These are phyloP conservation scores for Cytospora paraplurivora DNA, from an alignment of 2,329 filamentous ascomycete species.

Conservation along the genomic window DNA sequence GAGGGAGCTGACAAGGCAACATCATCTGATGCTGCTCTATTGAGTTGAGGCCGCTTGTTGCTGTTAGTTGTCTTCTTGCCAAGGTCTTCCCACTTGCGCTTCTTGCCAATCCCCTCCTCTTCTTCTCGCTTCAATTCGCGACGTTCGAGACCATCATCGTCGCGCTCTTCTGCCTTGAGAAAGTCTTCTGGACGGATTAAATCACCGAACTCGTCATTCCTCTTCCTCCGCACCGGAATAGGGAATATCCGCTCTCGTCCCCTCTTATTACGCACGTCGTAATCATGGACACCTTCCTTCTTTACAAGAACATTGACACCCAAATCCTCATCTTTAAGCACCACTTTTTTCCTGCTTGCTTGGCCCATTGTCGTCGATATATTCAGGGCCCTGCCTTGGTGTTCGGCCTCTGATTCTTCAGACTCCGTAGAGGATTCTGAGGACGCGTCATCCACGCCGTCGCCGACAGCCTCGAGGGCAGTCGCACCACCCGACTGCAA, in stretches of 20 bases:
- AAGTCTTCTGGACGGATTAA: slow-evolving; percentile 93
- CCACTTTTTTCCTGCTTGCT: slow-evolving; percentile 80
- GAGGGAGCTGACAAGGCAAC: slow-evolving; percentile 43
- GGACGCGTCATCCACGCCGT: slow-evolving; percentile 79
- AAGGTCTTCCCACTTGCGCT: slow-evolving; percentile 88
- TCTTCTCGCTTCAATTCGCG: slow-evolving; percentile 51
- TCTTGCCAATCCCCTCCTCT: slow-evolving; percentile 77
- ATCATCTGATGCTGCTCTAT: slow-evolving; percentile 47
- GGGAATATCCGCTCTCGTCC: slow-evolving; percentile 93
- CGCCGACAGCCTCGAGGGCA: slow-evolving; percentile 68
- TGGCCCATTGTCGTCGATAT: slow-evolving; percentile 84
- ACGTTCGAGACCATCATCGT: slow-evolving; percentile 68
- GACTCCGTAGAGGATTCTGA: slow-evolving; percentile 85
- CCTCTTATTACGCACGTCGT: slow-evolving; percentile 86
- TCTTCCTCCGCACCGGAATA: slow-evolving; percentile 74
- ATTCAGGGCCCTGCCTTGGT: slow-evolving; percentile 89
- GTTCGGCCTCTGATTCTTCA: slow-evolving; percentile 85
- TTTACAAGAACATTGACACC: slow-evolving; percentile 90
- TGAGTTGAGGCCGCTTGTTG: slow-evolving; percentile 62
- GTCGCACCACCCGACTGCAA: slow-evolving; percentile 70
- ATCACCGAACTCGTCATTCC: slow-evolving; percentile 86
- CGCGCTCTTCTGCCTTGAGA: slow-evolving; percentile 86
- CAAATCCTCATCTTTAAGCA: slow-evolving; percentile 84
- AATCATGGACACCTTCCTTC: slow-evolving; percentile 89
- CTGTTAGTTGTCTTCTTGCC: slow-evolving; percentile 47